These are phyloP conservation scores for Tilletia walkeri DNA, from an alignment of 1,284 basidiomycete species.

Conservation along the genomic window DNA sequence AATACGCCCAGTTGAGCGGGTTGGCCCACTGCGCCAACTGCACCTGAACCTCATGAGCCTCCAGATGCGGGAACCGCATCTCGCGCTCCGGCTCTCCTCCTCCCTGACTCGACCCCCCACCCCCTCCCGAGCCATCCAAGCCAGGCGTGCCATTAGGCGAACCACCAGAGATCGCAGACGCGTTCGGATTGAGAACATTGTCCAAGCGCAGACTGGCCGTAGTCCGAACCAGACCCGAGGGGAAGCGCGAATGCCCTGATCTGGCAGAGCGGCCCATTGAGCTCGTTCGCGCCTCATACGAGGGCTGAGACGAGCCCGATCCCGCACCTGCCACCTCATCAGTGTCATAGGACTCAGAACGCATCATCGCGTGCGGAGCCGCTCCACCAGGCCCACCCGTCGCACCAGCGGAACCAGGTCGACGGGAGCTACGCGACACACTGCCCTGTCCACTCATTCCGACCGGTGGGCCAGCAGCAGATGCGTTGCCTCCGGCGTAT, in stretches of 20 bases:
- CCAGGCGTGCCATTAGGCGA: too few species aligned
- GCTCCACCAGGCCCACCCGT: not conserved
- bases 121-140: not conserved
- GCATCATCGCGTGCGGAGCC: not conserved
- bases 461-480: too few species aligned
- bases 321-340: not conserved
- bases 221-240: slow-evolving; percentile 11
- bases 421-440: not conserved
- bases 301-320: not conserved
- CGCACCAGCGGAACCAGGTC: not conserved
- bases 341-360: not conserved
- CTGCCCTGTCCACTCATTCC: not conserved
- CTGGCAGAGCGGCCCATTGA: not conserved
- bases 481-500: not conserved
- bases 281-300: not conserved
- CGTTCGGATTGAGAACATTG: not conserved
- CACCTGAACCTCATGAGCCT: slow-evolving; percentile 11
- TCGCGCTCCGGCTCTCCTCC: not conserved
- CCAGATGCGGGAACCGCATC: slow-evolving; percentile 12
- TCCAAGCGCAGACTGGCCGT: slow-evolving; percentile 9
- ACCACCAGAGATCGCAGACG: too few species aligned
- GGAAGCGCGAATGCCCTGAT: slow-evolving; percentile 6
- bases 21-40: slow-evolving; percentile 11
- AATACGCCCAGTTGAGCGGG: slow-evolving; percentile 32
- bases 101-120: not conserved